Conservation (phyloP, 2,329 filamentous ascomycete genomes). For the Beauveria rudraprayagi region DNA sequence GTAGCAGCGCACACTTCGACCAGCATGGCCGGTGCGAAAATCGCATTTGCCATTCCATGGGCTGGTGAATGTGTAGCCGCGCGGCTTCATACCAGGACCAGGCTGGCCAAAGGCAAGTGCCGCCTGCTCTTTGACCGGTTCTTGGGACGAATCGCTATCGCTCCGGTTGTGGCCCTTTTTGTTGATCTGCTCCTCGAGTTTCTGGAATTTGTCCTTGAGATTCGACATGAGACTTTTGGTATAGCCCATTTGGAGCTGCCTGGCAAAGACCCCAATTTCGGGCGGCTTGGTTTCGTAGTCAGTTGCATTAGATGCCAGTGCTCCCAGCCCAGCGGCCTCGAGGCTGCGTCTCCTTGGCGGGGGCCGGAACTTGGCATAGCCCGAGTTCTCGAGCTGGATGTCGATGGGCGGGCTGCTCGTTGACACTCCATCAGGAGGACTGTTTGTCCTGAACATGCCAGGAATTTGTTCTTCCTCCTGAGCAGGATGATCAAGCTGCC, state of each 20-base stretch:
- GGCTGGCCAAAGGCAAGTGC: conserved; percentile 21
- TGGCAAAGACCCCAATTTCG: conserved; percentile 34
- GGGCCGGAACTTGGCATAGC: conserved; percentile 49
- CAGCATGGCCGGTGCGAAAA: conserved; percentile 70
- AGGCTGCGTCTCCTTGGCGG: conserved; percentile 34
- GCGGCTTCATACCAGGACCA: conserved; percentile 42
- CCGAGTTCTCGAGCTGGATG: conserved; percentile 45
- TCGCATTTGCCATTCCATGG: conserved; percentile 86
- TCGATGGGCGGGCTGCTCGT: conserved; percentile 35
- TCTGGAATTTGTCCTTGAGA: conserved; percentile 37
- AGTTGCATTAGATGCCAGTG: conserved; percentile 9
- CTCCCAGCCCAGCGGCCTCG: conserved; percentile 18
- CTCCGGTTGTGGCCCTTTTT: conserved; percentile 22
- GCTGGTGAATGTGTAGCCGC: conserved; percentile 70
- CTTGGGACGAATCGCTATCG: conserved; percentile 19
- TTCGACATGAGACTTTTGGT: conserved; percentile 40
- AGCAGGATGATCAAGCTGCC: conserved; percentile 33
- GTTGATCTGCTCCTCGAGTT: conserved; percentile 21
- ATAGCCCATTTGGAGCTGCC: conserved; percentile 52
- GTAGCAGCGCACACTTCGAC: conserved; percentile 65
- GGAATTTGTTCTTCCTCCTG: conserved; percentile 3
- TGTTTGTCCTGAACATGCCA: conserved; percentile 2
- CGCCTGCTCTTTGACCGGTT: neutral
- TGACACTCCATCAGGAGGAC: conserved; percentile 15
- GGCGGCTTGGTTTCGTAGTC: conserved; percentile 7